Base-by-base conservation (phyloP, 441 rosid genomes). In the Biscutella laevigata region DNA sequence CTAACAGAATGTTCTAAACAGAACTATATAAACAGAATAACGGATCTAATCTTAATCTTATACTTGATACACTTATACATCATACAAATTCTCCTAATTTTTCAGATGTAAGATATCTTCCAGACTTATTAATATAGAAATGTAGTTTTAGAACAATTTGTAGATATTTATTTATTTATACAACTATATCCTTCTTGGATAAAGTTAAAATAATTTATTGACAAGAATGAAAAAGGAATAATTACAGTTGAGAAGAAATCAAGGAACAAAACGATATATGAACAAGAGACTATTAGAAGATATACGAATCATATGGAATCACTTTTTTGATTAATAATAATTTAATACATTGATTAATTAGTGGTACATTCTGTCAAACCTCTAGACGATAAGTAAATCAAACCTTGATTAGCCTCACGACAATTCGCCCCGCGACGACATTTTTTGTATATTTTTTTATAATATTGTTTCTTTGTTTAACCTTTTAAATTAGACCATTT, bases 331-430 rank as follows among this genome's bases (percentile, higher is more conserved):
- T 41, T 38, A 64, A 56, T 56, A 40, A 56, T 17, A 30, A 26
- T 25, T 39, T 30, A 55, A 56, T 47, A 4, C 28, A 56, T 56
- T 39, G 30, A 40, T 57, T 64, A 57, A 26, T 57, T n/a, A n/a
- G n/a, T n/a, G 43, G 29, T 57, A 15, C 59, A 50, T 48, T 64
- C 69, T 64, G 69, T 57, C 64, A 64, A 64, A 57, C 38, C 59
- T 57, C 59, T 49, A 34, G 64, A 64, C 62, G 63, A 57, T 57
- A 64, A 64, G 63, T 64, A 49, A 41, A 57, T 66, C 40, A 36
- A 52, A 66, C 70, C 70, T 66, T 59, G 70, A 66, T 66, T 45
- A 59, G 70, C 70, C 50, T 52, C 66, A 5, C 66, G 70, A 66
- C 70, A 66, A 58, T 43, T 52, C 49, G 70, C 70, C 65, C 33